A percentile compares a stretch with the other conserved stretches of the same genome.
Evolutionary conservation across 495 filamentous ascomycete species (phyloP).

Genomic region (Hypoxylon cercidicola): DNA sequence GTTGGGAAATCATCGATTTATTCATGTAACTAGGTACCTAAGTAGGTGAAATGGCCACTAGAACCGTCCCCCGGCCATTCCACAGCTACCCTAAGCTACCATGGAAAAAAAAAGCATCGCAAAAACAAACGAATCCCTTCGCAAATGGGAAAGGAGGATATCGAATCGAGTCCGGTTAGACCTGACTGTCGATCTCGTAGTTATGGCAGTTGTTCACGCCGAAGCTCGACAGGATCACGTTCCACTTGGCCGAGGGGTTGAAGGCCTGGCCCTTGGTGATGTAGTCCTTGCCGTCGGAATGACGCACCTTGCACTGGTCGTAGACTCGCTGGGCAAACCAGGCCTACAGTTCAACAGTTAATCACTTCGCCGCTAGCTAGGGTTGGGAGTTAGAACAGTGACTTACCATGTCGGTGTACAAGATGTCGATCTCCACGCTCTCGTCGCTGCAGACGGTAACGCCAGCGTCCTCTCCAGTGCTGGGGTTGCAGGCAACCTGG

Average conservation of each 20-base stretch:
- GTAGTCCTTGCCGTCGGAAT: constrained; percentile 18
- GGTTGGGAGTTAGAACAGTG: constrained; percentile 6
- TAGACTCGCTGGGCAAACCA: constrained; percentile 37
- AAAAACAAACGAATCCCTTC: too few species aligned
- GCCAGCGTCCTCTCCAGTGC: constrained; percentile 14
- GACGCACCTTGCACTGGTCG: constrained; percentile 27
- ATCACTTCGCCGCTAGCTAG: too few species aligned
- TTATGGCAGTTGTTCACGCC: constrained; percentile 11
- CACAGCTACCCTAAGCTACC: too few species aligned
- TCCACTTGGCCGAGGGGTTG: constrained; percentile 31
- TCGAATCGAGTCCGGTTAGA: constrained; percentile 28
- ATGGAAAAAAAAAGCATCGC: too few species aligned
- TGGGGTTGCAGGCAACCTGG: constrained; percentile 18
- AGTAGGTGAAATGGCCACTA: too few species aligned
- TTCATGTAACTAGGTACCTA: too few species aligned
- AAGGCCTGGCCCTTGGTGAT: constrained; percentile 36
- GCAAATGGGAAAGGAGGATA: constrained; percentile 39
- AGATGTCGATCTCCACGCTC: constrained; percentile 7
- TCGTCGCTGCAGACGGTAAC: constrained; percentile 36
- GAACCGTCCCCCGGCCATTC: too few species aligned
- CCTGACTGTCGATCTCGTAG: too few species aligned
- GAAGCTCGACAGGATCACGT: constrained; percentile 34
- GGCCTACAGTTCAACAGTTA: too few species aligned
- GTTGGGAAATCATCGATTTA: too few species aligned
- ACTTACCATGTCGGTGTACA: constrained; percentile 32